Base-by-base conservation (phyloP, 306 rosid genomes). In the Inga oerstediana region DNA sequence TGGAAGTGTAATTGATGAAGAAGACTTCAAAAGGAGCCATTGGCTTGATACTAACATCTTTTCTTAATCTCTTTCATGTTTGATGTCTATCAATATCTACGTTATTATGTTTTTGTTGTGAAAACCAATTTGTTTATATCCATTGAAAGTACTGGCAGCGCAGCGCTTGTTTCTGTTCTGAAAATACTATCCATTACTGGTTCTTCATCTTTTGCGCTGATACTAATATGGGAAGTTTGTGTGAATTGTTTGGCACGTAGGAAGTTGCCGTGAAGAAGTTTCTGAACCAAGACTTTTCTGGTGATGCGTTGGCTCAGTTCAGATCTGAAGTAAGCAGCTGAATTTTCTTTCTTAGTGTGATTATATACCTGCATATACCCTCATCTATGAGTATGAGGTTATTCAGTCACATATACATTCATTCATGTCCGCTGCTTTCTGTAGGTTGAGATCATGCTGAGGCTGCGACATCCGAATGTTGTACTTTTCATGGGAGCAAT, bases 191-290 rank as follows among this genome's bases (percentile, higher is more conserved):
- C 46, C 12, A 46, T 80, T 54, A 2, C 65, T 59, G 10, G 65
- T 78, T 39, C 51, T 56, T 81, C 64, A 65, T 78, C 81, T 80
- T 79, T 71, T 80, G 74, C 45, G 35, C 39, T 74, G 80, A 54
- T 80, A 37, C 24, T 72, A 14, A 71, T 44, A 27, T 71, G 81
- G 58, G 59, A 52, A 71, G 65, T 41, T 84, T 75, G 71, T 82
- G 75, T 62, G 75, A 83, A 73, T 81, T 68, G 80, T 77, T 85
- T 85, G 78, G 46, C 82, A 85, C 75, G 45, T 85, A 97, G 99
- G 99, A 94, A 89, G 99, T 97, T 83, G 99, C 98, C 72, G 99
- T 97, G 83, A 97, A 97, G 91, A 97, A 97, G 89, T 97, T 97
- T 89, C 88, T 97, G 39, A 92, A 92, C 87, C 99, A 94, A 92